Conservation (phyloP, 495 filamentous ascomycete species). For the Letharia lupina region DNA sequence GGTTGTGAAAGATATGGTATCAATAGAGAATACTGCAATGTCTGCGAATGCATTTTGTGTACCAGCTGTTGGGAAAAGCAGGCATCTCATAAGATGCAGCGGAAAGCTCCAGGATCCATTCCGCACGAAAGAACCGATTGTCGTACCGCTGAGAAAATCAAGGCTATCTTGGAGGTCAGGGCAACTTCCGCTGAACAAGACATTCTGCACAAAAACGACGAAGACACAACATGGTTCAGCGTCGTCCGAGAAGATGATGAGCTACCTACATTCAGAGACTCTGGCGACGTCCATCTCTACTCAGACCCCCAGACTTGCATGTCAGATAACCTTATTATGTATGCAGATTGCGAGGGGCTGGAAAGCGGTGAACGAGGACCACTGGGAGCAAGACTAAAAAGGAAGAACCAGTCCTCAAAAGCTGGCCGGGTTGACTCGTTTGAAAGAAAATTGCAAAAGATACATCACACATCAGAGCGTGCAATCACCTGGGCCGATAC, state of each 20-base stretch:
- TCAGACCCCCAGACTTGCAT: conserved; percentile 21
- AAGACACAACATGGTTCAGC: conserved; percentile 44
- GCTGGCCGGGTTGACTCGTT: conserved; percentile 7
- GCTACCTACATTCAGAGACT: conserved; percentile 33
- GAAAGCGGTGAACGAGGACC: conserved; percentile 28
- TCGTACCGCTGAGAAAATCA: conserved; percentile 8
- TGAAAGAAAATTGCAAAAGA: conserved; percentile 9
- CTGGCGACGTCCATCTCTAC: conserved; percentile 32
- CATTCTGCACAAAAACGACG: conserved; percentile 28
- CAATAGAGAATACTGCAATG: too few relatives aligned
- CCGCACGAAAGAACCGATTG: conserved; percentile 24
- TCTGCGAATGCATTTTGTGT: too few relatives aligned
- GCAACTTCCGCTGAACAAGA: conserved; percentile 17
- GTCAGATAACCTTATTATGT: conserved; percentile 24
- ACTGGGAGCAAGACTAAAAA: conserved; percentile 18
- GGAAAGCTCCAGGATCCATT: conserved; percentile 13
- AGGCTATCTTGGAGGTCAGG: conserved; percentile 9
- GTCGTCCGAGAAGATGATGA: conserved; percentile 30
- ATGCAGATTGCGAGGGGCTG: conserved; percentile 34
- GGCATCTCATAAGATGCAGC: background rate
- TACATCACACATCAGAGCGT: conserved; percentile 9
- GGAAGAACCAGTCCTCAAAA: conserved; percentile 7
- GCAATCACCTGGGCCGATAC: conserved; percentile 17
- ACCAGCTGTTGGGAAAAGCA: conserved; percentile 6
- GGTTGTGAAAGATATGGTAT: background rate